Evolutionary conservation across 306 rosid genomes (phyloP), one percentile per base, ranked within the genome.

Genomic region (Fragaria vesca): DNA sequence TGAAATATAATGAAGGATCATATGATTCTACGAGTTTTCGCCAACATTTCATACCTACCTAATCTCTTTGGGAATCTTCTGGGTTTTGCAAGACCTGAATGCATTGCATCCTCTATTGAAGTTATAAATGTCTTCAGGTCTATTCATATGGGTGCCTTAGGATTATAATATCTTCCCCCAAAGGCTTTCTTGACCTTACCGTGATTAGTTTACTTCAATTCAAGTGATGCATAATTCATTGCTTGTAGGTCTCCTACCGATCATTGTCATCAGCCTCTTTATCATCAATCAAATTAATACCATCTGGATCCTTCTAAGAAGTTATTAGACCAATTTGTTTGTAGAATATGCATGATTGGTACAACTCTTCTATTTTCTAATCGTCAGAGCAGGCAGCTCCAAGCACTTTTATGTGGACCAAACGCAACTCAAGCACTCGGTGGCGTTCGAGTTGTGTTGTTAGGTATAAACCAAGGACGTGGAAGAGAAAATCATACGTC

Each of bases 31-130:
- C 43, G 5, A 26, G 28, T 43, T 13, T 57, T 46, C 15, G 3
- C 50, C 50, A 46, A 46, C 4, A 11, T 46, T 46, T 60, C 67
- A 34, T 70, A 69, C 78, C 87, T 20, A 63, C 55, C 18, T 17
- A 47, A 47, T 63, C 42, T 69, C 69, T 28, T 50, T 62, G 55
- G 73, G 77, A 72, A 67, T 62, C 87, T 81, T 84, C 80, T 80
- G 34, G 87, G 50, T 75, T 75, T 63, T 60, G 66, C 50, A 60
- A 57, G 30, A 60, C 28, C 78, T 26, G 10, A 3, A 40, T 24
- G 9, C 1, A 38, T 38, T 60, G 69, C 30, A 58, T 58, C 68
- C 50, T 24, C 34, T 18, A 2, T 43, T 18, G 47, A 12, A 51
- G 34, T 42, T 72, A 24, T 6, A 38, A 38, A 55, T 20, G 4